These are phyloP conservation scores for Ogataea nonfermentans DNA, from an alignment of 805 yeast species.

Conservation along the genomic window DNA sequence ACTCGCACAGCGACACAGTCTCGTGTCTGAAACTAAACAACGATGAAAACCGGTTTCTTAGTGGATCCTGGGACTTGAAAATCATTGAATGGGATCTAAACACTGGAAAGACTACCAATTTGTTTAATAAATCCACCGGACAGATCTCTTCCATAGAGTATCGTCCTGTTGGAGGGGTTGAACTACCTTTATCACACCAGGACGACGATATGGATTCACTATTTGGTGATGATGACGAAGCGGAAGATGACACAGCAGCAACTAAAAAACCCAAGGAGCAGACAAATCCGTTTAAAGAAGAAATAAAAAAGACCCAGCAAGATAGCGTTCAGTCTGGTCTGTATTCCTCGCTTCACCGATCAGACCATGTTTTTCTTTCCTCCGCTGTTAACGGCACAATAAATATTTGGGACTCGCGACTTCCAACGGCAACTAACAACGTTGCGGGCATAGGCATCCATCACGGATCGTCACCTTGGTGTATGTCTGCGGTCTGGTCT, in stretches of 20 bases:
- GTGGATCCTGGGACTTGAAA: constrained; percentile 90
- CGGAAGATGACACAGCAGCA: constrained; percentile 7
- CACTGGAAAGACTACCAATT: constrained; percentile 53
- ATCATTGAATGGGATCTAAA: constrained; percentile 84
- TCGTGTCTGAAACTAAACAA: constrained; percentile 65
- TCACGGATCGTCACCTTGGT: constrained; percentile 86
- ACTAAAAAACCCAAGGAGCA: constrained; percentile 40
- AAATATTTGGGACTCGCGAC: constrained; percentile 78
- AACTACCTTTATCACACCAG: constrained; percentile 32
- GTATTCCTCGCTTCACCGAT: constrained; percentile 25
- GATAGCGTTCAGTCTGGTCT: constrained; percentile 35
- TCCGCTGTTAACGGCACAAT: constrained; percentile 82
- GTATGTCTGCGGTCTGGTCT: constrained; percentile 87
- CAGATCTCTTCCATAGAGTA: constrained; percentile 77
- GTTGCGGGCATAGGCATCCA: constrained; percentile 43
- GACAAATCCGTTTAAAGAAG: constrained; percentile 11
- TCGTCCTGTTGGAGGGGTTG: constrained; percentile 57
- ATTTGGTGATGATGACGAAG: constrained; percentile 29
- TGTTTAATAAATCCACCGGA: constrained; percentile 61
- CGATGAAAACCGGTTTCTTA: constrained; percentile 60
- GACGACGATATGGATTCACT: constrained; percentile 19
- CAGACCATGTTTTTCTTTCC: constrained; percentile 61
- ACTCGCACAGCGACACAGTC: constrained; percentile 68
- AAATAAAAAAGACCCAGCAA: constrained; percentile 41
- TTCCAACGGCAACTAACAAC: constrained; percentile 17